A percentile compares a stretch with the other conserved stretches of the same genome.
These are phyloP conservation scores for Eucalyptus regnans DNA, from an alignment of 345 rosid species.

Conservation along the genomic window DNA sequence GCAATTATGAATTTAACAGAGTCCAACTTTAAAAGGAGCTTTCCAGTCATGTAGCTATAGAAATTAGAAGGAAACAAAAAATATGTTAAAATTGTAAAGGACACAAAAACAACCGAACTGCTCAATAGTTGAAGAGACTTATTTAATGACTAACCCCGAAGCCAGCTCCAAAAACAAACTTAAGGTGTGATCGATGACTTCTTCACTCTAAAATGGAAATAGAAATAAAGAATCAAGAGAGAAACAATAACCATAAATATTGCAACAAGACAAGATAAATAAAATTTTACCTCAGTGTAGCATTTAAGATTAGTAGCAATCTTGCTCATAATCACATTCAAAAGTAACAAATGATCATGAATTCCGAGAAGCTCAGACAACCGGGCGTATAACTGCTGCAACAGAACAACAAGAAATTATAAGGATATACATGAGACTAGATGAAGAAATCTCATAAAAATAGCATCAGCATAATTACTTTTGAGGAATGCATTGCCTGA, in stretches of 20 bases:
- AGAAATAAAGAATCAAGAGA: neutral
- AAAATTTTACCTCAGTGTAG: slow-evolving; percentile 58
- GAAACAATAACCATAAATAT: neutral
- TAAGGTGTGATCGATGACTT: slow-evolving; percentile 88
- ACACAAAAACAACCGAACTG: neutral
- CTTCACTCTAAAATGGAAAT: slow-evolving; percentile 60
- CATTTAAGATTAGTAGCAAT: slow-evolving; percentile 94
- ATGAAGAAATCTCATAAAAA: neutral
- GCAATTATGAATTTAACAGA: slow-evolving; percentile 82
- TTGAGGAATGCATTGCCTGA: slow-evolving; percentile 98
- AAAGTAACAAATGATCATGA: slow-evolving; percentile 76
- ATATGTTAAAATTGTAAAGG: neutral
- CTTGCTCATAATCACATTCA: slow-evolving; percentile 92
- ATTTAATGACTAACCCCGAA: slow-evolving; percentile 55
- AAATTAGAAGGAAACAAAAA: neutral
- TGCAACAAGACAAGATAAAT: neutral
- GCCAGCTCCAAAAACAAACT: slow-evolving; percentile 93
- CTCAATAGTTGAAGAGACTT: neutral
- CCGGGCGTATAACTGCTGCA: slow-evolving; percentile 94
- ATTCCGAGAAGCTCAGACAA: slow-evolving; percentile 91
- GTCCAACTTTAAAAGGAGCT: slow-evolving; percentile 90
- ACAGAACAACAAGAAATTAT: slow-evolving; percentile 23
- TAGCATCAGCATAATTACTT: slow-evolving; percentile 36
- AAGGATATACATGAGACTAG: neutral
- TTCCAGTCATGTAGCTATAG: slow-evolving; percentile 95